These are phyloP conservation scores for Penicillium herquei DNA, from an alignment of 495 filamentous ascomycete species.

Conservation along the genomic window DNA sequence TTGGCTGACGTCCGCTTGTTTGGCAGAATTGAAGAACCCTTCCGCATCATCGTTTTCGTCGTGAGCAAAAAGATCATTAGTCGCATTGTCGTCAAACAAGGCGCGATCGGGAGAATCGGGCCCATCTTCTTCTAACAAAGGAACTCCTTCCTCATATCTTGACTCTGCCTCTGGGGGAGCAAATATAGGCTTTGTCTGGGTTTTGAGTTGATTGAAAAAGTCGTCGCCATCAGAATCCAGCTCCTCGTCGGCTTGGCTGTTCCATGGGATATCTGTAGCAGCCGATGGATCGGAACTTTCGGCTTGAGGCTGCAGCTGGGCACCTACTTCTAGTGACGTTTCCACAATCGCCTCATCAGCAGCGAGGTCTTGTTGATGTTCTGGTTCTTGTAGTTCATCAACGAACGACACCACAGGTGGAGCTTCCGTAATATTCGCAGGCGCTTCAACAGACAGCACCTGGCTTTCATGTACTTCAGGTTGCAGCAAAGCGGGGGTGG, in stretches of 20 bases:
- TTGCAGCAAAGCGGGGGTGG: not conserved
- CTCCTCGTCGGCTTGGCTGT: slow-evolving; percentile 25
- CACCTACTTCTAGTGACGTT: not conserved
- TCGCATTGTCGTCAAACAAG: slow-evolving; percentile 12
- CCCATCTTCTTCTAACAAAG: slow-evolving; percentile 35
- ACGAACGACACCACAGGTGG: not conserved
- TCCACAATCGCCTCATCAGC: not conserved
- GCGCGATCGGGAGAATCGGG: slow-evolving; percentile 20
- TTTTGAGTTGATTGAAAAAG: slow-evolving; percentile 50
- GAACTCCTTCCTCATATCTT: slow-evolving; percentile 48
- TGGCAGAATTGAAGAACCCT: slow-evolving; percentile 35
- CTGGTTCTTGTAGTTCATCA: not conserved
- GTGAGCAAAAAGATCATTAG: slow-evolving; percentile 34
- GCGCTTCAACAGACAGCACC: not conserved
- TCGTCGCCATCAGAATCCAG: slow-evolving; percentile 43
- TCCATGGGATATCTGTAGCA: slow-evolving; percentile 15
- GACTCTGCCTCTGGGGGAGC: slow-evolving; percentile 44
- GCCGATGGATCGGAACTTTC: not conserved
- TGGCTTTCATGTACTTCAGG: not conserved
- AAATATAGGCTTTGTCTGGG: slow-evolving; percentile 48
- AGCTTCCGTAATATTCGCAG: not conserved
- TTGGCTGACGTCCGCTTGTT: slow-evolving; percentile 4
- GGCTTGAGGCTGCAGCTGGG: not conserved
- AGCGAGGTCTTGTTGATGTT: not conserved
- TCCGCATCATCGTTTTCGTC: slow-evolving; percentile 39